Percentiles rank a stretch among this genome's conserved stretches.
These are phyloP conservation scores for Saccharomyces eubayanus DNA, from an alignment of 805 yeast genomes.

Conservation along the genomic window DNA sequence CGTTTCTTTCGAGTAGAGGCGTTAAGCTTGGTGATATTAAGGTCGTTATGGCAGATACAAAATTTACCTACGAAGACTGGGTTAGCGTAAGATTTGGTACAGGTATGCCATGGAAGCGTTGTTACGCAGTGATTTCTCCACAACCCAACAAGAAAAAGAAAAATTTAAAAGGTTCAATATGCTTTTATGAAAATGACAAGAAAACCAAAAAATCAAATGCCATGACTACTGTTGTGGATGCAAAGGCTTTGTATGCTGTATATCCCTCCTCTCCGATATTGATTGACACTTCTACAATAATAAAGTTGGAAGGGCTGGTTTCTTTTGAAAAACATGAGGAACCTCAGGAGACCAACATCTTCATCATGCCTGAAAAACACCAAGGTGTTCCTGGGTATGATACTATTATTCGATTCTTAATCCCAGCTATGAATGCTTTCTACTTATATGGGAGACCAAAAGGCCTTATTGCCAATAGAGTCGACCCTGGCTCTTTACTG, in stretches of 20 bases:
- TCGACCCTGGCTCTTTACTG: constrained; percentile 46
- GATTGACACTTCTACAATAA: constrained; percentile 79
- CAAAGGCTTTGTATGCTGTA: constrained; percentile 63
- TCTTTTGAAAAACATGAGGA: constrained; percentile 44
- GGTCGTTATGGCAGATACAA: constrained; percentile 75
- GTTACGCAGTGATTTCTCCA: constrained; percentile 74
- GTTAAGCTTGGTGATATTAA: constrained; percentile 78
- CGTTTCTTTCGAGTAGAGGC: constrained; percentile 85
- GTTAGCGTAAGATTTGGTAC: constrained; percentile 91
- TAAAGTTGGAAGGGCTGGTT: constrained; percentile 81
- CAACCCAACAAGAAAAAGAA: constrained; percentile 47
- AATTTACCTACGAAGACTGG: constrained; percentile 89
- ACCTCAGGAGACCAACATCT: constrained; percentile 41
- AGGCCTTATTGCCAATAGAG: constrained; percentile 50
- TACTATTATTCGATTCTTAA: constrained; percentile 59
- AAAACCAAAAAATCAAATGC: constrained; percentile 44
- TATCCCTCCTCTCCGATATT: constrained; percentile 79
- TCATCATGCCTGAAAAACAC: constrained; percentile 63
- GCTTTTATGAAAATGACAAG: constrained; percentile 75
- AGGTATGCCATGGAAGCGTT: constrained; percentile 96
- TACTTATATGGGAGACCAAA: constrained; percentile 67
- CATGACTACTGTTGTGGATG: neutral
- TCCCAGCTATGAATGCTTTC: constrained; percentile 65
- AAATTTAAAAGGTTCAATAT: constrained; percentile 50
- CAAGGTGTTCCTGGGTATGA: constrained; percentile 66